These are phyloP conservation scores for Ceratocystiopsis minuta DNA, from an alignment of 2,329 filamentous ascomycete species.

Conservation along the genomic window DNA sequence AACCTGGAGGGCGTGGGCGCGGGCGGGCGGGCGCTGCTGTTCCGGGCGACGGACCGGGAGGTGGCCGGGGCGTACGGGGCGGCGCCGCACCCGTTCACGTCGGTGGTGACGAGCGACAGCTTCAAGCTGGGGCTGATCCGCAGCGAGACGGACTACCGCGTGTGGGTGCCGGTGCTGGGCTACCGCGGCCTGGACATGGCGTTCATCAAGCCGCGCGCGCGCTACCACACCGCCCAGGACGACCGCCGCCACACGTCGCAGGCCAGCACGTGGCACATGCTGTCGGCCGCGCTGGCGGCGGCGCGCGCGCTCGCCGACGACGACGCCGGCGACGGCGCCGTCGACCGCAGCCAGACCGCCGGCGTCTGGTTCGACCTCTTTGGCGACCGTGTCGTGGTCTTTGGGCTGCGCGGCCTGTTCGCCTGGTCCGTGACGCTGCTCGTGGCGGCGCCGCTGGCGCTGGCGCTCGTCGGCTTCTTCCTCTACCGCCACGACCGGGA, in stretches of 20 bases:
- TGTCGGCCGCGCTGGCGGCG: conserved; percentile 64
- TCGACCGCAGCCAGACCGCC: conserved; percentile 42
- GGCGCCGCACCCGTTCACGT: conserved; percentile 61
- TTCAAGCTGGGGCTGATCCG: conserved; percentile 63
- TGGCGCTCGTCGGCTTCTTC: conserved; percentile 51
- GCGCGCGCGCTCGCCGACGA: conserved; percentile 47
- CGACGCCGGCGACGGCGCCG: conserved; percentile 46
- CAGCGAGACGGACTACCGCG: conserved; percentile 77
- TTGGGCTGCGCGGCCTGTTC: conserved; percentile 68
- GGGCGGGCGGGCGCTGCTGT: conserved; percentile 71
- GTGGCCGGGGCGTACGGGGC: conserved; percentile 63
- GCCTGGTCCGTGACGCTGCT: conserved; percentile 72
- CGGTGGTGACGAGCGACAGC: conserved; percentile 64
- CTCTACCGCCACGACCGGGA: conserved; percentile 61
- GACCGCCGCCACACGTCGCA: conserved; percentile 61
- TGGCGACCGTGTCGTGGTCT: conserved; percentile 59
- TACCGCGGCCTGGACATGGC: conserved; percentile 82
- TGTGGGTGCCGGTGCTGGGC: conserved; percentile 62
- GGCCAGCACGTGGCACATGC: conserved; percentile 77
- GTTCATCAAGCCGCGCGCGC: conserved; percentile 69
- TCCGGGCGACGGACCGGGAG: conserved; percentile 74
- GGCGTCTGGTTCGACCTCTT: conserved; percentile 94
- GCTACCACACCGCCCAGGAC: conserved; percentile 86
- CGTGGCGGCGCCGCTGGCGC: conserved; percentile 56
- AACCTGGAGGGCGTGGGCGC: conserved; percentile 93